A percentile compares a stretch with the other conserved stretches of the same genome.
Conservation (phyloP, 192 early-diverging fungal genomes). For the Backusella macrospora region DNA sequence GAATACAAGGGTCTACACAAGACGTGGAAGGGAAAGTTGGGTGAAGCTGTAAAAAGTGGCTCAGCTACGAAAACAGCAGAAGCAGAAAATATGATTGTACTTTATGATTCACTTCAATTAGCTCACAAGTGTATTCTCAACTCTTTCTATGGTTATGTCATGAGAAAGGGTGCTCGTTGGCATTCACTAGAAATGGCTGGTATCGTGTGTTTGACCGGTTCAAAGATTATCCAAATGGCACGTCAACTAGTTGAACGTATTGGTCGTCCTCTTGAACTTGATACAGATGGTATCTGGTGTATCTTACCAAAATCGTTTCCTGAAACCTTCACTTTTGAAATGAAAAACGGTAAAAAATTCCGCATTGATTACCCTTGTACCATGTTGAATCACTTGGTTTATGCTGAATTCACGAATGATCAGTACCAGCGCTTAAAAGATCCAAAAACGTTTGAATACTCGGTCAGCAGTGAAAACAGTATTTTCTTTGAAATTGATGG, state of each 20-base stretch:
- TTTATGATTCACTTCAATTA: constrained; percentile 97
- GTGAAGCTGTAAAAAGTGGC: constrained; percentile 65
- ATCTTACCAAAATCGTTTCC: constrained; percentile 92
- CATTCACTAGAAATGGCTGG: constrained; percentile 99
- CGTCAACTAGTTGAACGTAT: constrained; percentile 89
- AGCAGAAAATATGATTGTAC: constrained; percentile 89
- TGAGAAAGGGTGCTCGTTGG: constrained; percentile 98
- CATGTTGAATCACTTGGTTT: constrained; percentile 97
- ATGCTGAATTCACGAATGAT: constrained; percentile 95
- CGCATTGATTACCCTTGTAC: constrained; percentile 96
- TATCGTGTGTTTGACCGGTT: constrained; percentile 95
- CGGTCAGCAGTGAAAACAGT: constrained; percentile 83
- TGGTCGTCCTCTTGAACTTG: constrained; percentile 93
- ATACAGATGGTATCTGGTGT: constrained; percentile 99
- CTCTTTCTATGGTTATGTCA: constrained; percentile 99
- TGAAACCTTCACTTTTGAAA: constrained; percentile 87
- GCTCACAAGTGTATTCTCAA: constrained; percentile 96
- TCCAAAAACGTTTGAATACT: constrained; percentile 60
- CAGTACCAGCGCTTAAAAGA: constrained; percentile 91
- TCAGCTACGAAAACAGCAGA: constrained; percentile 73
- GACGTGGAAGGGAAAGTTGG: constrained; percentile 85
- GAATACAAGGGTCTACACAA: constrained; percentile 96
- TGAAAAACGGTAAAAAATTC: constrained; percentile 77
- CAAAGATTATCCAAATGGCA: constrained; percentile 97
- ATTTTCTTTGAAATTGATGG: constrained; percentile 99